phyloP scores from a whole-genome alignment of 2,329 filamentous ascomycete genomes.

The Neonectria hederae region DNA sequence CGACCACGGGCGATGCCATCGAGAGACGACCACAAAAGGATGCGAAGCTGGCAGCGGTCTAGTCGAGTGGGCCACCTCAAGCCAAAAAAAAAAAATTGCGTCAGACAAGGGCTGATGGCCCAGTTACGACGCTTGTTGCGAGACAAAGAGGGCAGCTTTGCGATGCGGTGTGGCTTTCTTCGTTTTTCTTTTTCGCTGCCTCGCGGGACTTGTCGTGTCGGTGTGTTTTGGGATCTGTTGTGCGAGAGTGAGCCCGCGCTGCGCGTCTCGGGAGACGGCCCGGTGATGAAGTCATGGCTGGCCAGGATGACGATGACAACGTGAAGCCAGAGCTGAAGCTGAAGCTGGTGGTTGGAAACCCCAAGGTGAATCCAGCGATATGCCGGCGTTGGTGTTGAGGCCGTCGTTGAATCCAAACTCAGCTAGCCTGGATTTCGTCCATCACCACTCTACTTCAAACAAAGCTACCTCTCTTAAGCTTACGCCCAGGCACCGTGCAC shows the following conservation, averaged over 20 bases:
- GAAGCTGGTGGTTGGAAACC: background rate
- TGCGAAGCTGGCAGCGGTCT: background rate
- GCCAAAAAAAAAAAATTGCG: background rate
- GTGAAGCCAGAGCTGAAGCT: background rate
- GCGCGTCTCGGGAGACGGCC: background rate
- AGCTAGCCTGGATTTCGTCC: constrained; percentile 1
- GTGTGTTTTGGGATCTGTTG: constrained; percentile 25
- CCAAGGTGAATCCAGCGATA: background rate
- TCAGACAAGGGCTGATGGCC: constrained; percentile 6
- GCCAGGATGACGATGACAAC: background rate
- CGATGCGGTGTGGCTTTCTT: constrained; percentile 17
- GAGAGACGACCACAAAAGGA: background rate
- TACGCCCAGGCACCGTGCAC: background rate
- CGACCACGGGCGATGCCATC: background rate
- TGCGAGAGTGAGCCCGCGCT: constrained; percentile 7
- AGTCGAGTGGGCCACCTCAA: background rate
- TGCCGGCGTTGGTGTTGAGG: background rate
- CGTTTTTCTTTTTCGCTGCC: background rate
- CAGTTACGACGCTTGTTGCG: constrained; percentile 19
- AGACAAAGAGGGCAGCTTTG: constrained; percentile 16
- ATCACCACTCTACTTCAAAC: background rate
- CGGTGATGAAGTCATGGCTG: background rate
- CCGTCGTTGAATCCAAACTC: background rate
- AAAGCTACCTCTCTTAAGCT: background rate
- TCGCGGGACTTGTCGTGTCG: constrained; percentile 5